These are phyloP conservation scores for Periconia macrospinosa DNA, from an alignment of 2,329 filamentous ascomycete genomes.

Conservation along the genomic window DNA sequence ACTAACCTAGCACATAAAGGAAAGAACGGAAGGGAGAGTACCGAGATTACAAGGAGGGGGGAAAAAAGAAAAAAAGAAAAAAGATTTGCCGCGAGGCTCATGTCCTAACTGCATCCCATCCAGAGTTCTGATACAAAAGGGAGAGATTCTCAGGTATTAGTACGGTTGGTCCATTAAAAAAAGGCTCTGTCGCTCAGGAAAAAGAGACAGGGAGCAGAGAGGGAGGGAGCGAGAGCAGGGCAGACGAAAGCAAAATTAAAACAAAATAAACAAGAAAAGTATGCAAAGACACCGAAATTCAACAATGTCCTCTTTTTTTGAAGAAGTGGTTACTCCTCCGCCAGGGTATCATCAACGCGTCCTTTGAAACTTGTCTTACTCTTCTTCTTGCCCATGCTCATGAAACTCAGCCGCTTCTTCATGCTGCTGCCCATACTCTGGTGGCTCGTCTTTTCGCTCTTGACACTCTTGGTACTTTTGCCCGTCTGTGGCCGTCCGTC, in stretches of 20 bases:
- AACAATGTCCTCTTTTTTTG: neutral
- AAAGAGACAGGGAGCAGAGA: neutral
- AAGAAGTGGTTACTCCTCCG: conserved; percentile 29
- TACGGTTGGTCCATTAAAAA: neutral
- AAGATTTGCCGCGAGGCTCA: neutral
- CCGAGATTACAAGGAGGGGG: neutral
- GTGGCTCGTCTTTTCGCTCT: conserved; percentile 48
- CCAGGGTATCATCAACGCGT: conserved; percentile 29
- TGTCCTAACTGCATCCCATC: neutral
- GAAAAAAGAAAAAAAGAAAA: neutral
- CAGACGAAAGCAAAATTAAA: neutral
- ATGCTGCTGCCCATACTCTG: conserved; percentile 60
- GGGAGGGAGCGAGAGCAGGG: neutral
- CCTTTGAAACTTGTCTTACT: conserved; percentile 56
- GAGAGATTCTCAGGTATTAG: neutral
- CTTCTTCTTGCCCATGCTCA: conserved; percentile 73
- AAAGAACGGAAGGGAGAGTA: neutral
- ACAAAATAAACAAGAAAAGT: too few species aligned
- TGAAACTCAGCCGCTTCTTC: conserved; percentile 75
- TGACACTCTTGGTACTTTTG: conserved; percentile 44
- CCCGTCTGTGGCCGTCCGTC: conserved; percentile 28
- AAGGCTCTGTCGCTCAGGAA: neutral
- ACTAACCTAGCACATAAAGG: neutral
- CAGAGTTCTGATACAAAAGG: neutral
- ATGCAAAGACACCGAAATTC: conserved; percentile 3